These are phyloP conservation scores for Saksenaea oblongispora DNA, from an alignment of 371 early-diverging fungal genomes.

Conservation along the genomic window DNA sequence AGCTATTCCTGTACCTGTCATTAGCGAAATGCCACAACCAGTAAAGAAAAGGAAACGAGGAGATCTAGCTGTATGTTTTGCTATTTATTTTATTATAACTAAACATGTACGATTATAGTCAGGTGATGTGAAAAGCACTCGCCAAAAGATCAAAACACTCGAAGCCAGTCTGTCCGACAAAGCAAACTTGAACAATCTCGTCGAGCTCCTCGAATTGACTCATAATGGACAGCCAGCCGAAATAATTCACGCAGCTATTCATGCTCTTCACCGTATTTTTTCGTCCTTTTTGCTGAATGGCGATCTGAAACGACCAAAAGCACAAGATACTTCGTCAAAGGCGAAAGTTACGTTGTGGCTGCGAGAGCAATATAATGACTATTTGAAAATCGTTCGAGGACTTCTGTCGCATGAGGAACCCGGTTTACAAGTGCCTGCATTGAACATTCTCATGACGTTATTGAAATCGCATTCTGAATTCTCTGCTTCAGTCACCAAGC, in stretches of 20 bases:
- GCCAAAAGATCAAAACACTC: constrained; percentile 45
- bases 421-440: constrained; percentile 74
- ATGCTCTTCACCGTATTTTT: constrained; percentile 74
- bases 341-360: constrained; percentile 74
- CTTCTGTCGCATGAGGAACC: constrained; percentile 66
- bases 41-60: constrained; percentile 29
- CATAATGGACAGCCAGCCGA: constrained; percentile 32
- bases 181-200: constrained; percentile 62
- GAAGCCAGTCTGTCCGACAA: constrained; percentile 59
- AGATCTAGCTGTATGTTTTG: constrained; percentile 8
- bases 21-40: constrained; percentile 20
- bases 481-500: constrained; percentile 25
- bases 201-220: constrained; percentile 51
- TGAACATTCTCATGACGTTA: constrained; percentile 66
- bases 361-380: constrained; percentile 68
- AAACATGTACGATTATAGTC: constrained; percentile 1
- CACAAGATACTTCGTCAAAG: constrained; percentile 40
- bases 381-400: constrained; percentile 45
- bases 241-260: constrained; percentile 61
- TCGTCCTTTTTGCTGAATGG: constrained; percentile 65
- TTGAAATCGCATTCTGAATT: constrained; percentile 64
- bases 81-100: background rate
- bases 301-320: constrained; percentile 50
- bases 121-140: constrained; percentile 21
- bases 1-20: background rate